phyloP scores from a whole-genome alignment of 257 asterid genomes.

The Solanum dulcamara region DNA sequence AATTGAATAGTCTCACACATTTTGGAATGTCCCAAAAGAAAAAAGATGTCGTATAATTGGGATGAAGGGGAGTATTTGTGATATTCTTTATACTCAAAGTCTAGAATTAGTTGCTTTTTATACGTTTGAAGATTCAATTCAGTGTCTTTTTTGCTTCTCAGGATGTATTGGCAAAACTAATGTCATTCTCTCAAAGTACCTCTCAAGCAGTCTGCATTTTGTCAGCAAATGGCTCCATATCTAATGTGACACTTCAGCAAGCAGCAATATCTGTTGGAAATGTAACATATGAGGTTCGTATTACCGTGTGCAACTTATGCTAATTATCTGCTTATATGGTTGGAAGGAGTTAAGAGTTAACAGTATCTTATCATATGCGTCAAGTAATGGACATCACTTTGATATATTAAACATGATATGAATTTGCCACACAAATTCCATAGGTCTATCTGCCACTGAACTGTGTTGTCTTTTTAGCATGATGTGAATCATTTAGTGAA shows the following conservation, averaged over 20 bases:
- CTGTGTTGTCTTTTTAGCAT: not conserved
- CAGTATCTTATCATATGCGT: not conserved
- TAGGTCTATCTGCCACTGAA: not conserved
- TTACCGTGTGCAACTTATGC: not conserved
- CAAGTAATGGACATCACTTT: not conserved
- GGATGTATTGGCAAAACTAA: conserved; percentile 9
- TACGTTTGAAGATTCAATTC: not conserved
- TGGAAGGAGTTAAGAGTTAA: not conserved
- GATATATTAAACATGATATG: not conserved
- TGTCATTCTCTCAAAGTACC: conserved; percentile 5
- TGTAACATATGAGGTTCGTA: conserved; percentile 11
- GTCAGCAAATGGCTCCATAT: conserved; percentile 12
- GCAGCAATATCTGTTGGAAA: conserved; percentile 4
- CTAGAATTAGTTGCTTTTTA: not conserved
- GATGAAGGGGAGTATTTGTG: not conserved
- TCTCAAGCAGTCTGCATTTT: conserved; percentile 7
- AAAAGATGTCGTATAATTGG: not conserved
- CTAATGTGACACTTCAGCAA: conserved; percentile 8
- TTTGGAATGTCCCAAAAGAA: not conserved
- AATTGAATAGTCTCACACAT: not conserved
- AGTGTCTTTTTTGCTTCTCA: conserved; percentile 2
- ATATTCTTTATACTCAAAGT: not conserved
- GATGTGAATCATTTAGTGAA: not conserved
- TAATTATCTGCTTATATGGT: not conserved
- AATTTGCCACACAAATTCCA: not conserved